A percentile compares a stretch with the other conserved stretches of the same genome.
Evolutionary conservation across 2,329 filamentous ascomycete species (phyloP).

Genomic region (Simplicillium sp.): DNA sequence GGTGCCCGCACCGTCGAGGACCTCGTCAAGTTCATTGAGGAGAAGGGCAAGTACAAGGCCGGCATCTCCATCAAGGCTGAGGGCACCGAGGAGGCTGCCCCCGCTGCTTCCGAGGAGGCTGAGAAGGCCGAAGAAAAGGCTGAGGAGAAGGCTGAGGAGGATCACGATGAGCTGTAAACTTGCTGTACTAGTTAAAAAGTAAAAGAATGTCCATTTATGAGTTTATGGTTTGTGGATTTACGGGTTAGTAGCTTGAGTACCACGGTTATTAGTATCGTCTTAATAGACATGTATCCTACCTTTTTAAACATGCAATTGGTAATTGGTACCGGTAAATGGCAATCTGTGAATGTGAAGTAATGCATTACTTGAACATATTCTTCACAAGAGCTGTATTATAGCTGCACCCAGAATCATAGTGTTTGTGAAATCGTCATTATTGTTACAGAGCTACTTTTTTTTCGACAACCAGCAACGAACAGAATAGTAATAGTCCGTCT

Average conservation of each 20-base stretch:
- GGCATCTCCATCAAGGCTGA: conserved; percentile 50
- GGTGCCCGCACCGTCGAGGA: conserved; percentile 87
- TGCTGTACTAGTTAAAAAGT: conserved; percentile 14
- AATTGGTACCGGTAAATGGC: too few species aligned
- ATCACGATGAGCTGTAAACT: conserved; percentile 69
- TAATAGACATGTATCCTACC: background rate
- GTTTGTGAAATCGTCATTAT: background rate
- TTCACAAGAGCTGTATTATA: too few species aligned
- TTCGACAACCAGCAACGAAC: too few species aligned
- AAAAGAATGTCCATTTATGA: conserved; percentile 6
- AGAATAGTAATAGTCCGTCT: too few species aligned
- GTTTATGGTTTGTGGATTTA: conserved; percentile 17
- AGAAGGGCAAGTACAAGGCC: conserved; percentile 86
- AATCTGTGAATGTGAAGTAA: too few species aligned
- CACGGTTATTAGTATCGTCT: conserved; percentile 1
- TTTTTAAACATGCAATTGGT: background rate
- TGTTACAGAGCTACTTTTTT: background rate
- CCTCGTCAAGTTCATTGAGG: conserved; percentile 82
- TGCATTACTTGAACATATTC: too few species aligned
- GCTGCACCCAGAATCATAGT: too few species aligned
- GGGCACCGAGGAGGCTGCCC: conserved; percentile 45
- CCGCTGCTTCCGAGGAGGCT: conserved; percentile 40
- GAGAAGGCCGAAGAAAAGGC: conserved; percentile 35
- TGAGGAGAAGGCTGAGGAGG: conserved; percentile 36
- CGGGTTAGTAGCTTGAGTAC: too few species aligned